Evolutionary conservation across 768 basidiomycete genomes (phyloP).

Genomic region (Mycena sanguinolenta): DNA sequence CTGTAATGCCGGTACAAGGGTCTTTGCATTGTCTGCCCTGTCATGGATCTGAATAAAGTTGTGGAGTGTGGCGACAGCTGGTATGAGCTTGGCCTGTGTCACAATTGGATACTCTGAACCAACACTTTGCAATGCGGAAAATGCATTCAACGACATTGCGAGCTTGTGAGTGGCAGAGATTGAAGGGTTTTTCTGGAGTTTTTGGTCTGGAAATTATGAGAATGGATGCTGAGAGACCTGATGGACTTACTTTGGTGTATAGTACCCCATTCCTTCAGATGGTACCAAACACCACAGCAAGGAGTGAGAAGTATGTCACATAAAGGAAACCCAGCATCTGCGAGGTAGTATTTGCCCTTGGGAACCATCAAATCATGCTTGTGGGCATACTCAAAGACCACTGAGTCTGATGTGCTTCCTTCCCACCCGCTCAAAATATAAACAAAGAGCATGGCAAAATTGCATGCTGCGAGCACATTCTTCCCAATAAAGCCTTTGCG

Average conservation of each 20-base stretch:
- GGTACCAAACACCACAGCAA: neutral
- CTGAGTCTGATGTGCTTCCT: too few species aligned
- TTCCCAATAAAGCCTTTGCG: too few species aligned
- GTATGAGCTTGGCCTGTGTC: constrained; percentile 19
- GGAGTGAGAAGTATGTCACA: neutral
- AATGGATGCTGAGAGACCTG: neutral
- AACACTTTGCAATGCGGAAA: constrained; percentile 24
- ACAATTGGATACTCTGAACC: constrained; percentile 15
- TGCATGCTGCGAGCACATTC: too few species aligned
- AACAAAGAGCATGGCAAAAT: too few species aligned
- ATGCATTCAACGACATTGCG: neutral
- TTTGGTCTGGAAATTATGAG: neutral
- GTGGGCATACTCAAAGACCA: too few species aligned
- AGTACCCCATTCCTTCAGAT: neutral
- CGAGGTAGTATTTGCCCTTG: neutral
- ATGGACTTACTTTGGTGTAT: neutral
- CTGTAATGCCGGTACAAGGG: neutral
- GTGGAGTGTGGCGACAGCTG: constrained; percentile 16
- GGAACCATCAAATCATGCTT: neutral
- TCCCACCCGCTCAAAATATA: too few species aligned
- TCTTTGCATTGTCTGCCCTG: neutral
- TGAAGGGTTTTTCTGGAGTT: constrained; percentile 1
- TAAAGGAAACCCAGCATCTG: neutral
- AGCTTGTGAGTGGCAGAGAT: neutral
- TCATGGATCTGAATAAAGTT: constrained; percentile 3